Evolutionary conservation across 768 basidiomycete species (phyloP).

Genomic region (Lepiota venenata): DNA sequence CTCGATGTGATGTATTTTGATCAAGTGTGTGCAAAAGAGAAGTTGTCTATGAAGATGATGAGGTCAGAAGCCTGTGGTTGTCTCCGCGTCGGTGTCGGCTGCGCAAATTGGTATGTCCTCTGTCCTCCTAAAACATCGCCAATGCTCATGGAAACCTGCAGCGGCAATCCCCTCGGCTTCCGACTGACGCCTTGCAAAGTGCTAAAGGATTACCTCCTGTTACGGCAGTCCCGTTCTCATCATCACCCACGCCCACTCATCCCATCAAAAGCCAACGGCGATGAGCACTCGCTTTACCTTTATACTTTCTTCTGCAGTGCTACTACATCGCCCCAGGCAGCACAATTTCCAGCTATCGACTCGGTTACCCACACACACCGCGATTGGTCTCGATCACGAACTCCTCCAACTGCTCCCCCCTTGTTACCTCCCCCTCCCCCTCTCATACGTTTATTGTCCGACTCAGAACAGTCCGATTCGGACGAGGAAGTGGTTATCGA

Average conservation of each 20-base stretch:
- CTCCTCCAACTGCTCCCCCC: constrained; percentile 13
- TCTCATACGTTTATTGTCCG: constrained; percentile 5
- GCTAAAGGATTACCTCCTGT: constrained; percentile 37
- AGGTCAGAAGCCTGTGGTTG: constrained; percentile 7
- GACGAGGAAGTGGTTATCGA: constrained; percentile 10
- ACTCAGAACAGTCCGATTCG: constrained; percentile 8
- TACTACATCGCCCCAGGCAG: constrained; percentile 34
- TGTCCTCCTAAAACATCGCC: constrained; percentile 10
- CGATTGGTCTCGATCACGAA: constrained; percentile 25
- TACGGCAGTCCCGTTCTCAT: constrained; percentile 12
- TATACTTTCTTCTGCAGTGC: constrained; percentile 48
- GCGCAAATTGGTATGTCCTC: constrained; percentile 22
- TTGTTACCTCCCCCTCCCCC: constrained; percentile 9
- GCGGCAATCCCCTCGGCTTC: constrained; percentile 64
- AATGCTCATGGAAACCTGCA: constrained; percentile 17
- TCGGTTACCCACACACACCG: constrained; percentile 15
- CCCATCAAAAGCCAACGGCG: constrained; percentile 8
- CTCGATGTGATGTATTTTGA: constrained; percentile 24
- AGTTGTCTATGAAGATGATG: constrained; percentile 8
- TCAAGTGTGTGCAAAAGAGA: constrained; percentile 11
- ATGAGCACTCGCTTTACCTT: constrained; percentile 21
- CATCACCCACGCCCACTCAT: background rate
- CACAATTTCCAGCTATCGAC: constrained; percentile 21
- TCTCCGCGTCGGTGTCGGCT: constrained; percentile 2
- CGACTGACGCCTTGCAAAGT: constrained; percentile 59